Evolutionary conservation across 306 rosid species (phyloP).

Genomic region (Ormosia emarginata): DNA sequence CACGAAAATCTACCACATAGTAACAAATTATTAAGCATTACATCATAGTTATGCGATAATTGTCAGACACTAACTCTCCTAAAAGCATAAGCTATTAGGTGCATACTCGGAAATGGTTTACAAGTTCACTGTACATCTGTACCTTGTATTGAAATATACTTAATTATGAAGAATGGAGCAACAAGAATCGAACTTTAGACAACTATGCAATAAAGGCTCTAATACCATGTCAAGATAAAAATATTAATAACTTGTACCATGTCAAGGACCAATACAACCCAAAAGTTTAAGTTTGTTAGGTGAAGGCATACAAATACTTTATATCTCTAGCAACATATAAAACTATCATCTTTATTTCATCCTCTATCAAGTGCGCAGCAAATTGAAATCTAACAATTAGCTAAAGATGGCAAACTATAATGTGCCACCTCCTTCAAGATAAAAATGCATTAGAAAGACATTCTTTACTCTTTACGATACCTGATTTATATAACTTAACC

Average conservation of each 20-base stretch:
- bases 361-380: neutral
- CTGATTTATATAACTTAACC: constrained; percentile 91
- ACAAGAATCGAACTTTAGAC: neutral
- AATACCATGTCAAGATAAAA: neutral
- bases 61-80: neutral
- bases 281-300: neutral
- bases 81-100: neutral
- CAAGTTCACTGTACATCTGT: neutral
- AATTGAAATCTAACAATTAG: constrained; percentile 17
- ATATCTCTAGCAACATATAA: neutral
- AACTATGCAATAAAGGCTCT: neutral
- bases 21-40: neutral
- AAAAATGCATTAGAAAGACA: constrained; percentile 12
- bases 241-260: neutral
- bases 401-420: neutral
- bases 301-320: neutral
- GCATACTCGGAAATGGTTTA: neutral
- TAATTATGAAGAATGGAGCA: neutral
- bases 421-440: constrained; percentile 22
- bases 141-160: neutral
- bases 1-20: neutral
- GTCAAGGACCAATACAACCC: neutral
- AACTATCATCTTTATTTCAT: neutral
- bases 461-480: constrained; percentile 35
- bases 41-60: neutral